Base-by-base conservation (phyloP, 2,329 filamentous ascomycete genomes). In the Trichophaea hybrida region DNA sequence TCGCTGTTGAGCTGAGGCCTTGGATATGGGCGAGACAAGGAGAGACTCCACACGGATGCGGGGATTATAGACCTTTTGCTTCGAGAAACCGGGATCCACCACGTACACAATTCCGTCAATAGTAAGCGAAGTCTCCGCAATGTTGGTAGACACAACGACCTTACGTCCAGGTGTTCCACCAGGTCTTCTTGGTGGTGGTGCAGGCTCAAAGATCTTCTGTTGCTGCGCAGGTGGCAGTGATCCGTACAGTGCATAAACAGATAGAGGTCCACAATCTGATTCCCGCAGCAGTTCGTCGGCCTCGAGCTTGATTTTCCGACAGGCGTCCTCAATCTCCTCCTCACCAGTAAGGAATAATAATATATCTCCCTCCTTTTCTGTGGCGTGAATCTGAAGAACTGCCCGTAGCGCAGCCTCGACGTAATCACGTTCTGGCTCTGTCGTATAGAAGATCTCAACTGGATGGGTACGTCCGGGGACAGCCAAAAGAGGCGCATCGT, bases 21-120 rank as follows among this genome's bases (percentile, higher is more conserved):
- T 97, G 61, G 90, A 97, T 67, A 98, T 97, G 24, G 93, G 90
- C 2, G 93, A 96, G 4, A 98, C 91, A n/a, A 98, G 78, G 6
- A 98, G 79, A 0, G 93, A 97, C 74, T 98, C 93, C 65, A 98
- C 90, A 72, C 93, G 84, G 68, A 95, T 94, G 62, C 93, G 84
- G 24, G 93, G 91, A 73, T 98, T 97, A 77, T 97, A 98, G 64
- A 97, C 93, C 74, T 97, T 98, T 70, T 98, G 93, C 76, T 98
- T 98, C 75, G 89, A 95, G 76, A 98, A 98, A 38, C 93, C 93
- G 1, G 93, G 91, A 70, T 98, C 93, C n/a, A 98, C 91, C 37
- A 98, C 93, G 70, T 96, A 98, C 38, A 98, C 93, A 65, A 98
- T 98, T 71, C 93, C 93, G 70, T 98, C 93, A 62, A 98, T 98